These are phyloP conservation scores for Populus tomentosa DNA, from an alignment of 441 rosid genomes.

Conservation along the genomic window DNA sequence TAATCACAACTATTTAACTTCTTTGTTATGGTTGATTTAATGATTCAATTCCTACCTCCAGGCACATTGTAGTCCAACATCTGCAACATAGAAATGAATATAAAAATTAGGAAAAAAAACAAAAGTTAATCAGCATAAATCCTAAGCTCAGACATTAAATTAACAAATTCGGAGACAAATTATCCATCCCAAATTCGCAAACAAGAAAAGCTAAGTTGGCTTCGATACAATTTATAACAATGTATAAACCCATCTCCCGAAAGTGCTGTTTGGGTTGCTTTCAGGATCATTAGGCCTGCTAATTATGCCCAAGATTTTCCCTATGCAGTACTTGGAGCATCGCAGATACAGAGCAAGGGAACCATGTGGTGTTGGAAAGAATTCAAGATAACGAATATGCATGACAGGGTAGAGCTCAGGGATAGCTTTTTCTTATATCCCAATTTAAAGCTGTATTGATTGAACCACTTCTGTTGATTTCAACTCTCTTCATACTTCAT, in stretches of 20 bases:
- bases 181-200: not conserved
- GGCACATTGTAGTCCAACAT: conserved; percentile 90
- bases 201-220: not conserved
- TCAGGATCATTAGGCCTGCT: not conserved
- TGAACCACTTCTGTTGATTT: not conserved
- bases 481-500: not conserved
- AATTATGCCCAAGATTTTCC: not conserved
- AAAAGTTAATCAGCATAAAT: not conserved
- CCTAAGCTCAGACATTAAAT: not conserved
- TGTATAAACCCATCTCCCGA: not conserved
- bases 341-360: not conserved
- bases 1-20: not conserved
- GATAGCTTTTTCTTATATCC: not conserved
- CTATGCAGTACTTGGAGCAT: not conserved
- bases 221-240: not conserved
- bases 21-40: not conserved
- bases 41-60: conserved; percentile 35
- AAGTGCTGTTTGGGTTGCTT: not conserved
- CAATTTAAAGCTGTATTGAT: not conserved
- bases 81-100: conserved; percentile 33
- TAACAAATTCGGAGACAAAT: not conserved
- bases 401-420: not conserved
- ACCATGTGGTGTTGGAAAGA: not conserved
- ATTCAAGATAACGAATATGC: not conserved
- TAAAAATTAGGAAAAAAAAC: not conserved